Base-by-base conservation (phyloP, 805 yeast species). In the Saturnispora saitoi region DNA sequence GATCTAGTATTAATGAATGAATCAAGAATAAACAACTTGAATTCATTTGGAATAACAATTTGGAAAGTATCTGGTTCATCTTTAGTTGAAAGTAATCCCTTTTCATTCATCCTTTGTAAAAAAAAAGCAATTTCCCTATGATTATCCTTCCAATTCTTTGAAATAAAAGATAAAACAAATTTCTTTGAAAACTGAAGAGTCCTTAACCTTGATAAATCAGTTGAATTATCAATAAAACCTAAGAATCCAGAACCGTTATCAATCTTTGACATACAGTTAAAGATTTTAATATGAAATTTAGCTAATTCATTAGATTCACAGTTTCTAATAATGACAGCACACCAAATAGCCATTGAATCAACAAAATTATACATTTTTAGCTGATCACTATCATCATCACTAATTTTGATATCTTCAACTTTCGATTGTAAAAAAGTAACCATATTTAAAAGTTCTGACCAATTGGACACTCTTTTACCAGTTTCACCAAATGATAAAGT, bases 401-500 rank as follows among this genome's bases (percentile, higher is more conserved):
- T 17, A 1, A 49, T 14, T 5, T 40, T 34, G 2, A 45, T 9
- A 5, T 59, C 47, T 6, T 36, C 9, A n/a, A 46, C 31, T 24
- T 46, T 46, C 7, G 48, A 45, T 19, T 49, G 36, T 3, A 63
- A 34, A 29, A 42, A 40, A 9, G 48, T 51, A 14, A 61, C 53
- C 32, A 52, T 50, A 7, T 51, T 49, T 5, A 60, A 48, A 15
- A 59, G 36, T 8, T 46, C 45, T 3, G 49, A 46, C 91, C 91
- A 84, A 52, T 71, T 65, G 1, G 70, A 58, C 3, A 83, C 72
- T 57, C 80, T 82, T 51, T 64, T 74, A 56, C 93, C 93, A 42
- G 87, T 78, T 51, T 83, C 90, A 3, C 86, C 80, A 63, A 81
- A 85, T 0, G 73, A 60, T 44, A 83, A 59, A 0, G 81, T 62